Conservation (phyloP, 345 rosid genomes). For the Hibiscus tridactylites region DNA sequence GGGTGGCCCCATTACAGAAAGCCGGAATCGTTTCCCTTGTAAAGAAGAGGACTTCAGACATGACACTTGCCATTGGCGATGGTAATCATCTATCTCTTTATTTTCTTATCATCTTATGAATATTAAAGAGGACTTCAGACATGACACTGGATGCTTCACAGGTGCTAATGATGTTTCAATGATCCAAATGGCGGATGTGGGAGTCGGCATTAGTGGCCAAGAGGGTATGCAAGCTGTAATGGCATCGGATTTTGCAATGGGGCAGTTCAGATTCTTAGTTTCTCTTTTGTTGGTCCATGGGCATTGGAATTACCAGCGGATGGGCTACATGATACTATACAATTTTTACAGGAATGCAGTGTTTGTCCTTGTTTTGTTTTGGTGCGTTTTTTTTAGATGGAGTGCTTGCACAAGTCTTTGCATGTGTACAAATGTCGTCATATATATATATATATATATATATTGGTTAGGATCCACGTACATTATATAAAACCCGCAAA, state of each 20-base stretch:
- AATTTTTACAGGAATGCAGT: constrained; percentile 97
- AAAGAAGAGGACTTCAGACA: constrained; percentile 77
- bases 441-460: no score
- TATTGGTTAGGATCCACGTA: no score
- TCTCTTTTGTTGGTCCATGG: constrained; percentile 90
- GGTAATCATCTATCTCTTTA: constrained; percentile 38
- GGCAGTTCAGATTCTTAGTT: constrained; percentile 92
- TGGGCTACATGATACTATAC: constrained; percentile 96
- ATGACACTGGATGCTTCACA: constrained; percentile 18
- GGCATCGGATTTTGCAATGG: constrained; percentile 99
- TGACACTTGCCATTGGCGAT: constrained; percentile 30
- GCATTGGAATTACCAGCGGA: constrained; percentile 99
- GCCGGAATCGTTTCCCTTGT: constrained; percentile 96
- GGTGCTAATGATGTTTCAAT: constrained; percentile 99
- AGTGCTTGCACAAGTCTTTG: background rate
- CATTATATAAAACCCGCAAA: no score
- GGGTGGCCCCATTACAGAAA: constrained; percentile 98
- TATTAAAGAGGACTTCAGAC: background rate
- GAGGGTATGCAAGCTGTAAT: constrained; percentile 99
- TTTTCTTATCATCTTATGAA: constrained; percentile 2
- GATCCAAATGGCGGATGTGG: constrained; percentile 99
- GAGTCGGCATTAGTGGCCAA: constrained; percentile 95
- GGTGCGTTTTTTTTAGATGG: background rate
- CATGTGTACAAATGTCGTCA: no score
- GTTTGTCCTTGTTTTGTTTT: constrained; percentile 55